Base-by-base conservation (phyloP, 2,329 filamentous ascomycete species). In the Parascedosporium putredinis region DNA sequence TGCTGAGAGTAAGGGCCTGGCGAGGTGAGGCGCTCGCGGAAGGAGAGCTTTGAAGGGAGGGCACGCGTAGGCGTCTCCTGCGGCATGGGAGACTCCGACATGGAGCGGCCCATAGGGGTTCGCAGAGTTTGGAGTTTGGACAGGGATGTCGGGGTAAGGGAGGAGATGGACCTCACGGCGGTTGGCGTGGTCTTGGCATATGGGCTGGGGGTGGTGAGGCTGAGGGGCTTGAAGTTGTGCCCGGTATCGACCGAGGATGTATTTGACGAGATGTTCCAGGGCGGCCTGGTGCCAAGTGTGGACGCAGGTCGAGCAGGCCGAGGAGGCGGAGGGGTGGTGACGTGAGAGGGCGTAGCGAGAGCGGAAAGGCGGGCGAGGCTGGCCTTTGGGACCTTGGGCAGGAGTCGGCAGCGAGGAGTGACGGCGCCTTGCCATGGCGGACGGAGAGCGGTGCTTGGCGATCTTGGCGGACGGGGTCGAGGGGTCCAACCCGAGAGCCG, bases 261-360 rank as follows among this genome's bases (percentile, higher is more conserved):
- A 57, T 84, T 88, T 5, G 81, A 78, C 25, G 81, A 85, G 9
- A 59, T 60, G 59, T 83, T 91, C 87, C 87, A 93, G 51, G 81
- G 76, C 3, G 87, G 87, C 47, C 84, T 79, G 51, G 76, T 71
- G 51, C 75, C 62, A 29, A 72, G 56, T 9, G 70, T 70, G 2
- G 72, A 67, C 34, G 68, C 60, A 50, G 75, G 68, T 47, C 74
- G 69, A 50, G 73, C 62, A 45, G 68, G 58, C 50, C 58, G 63
- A 45, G 58, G 65, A 55, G 64, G 68, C 57, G 51, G 62, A 57
- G 54, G 71, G 3, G 67, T 74, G 4, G 67, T 74, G 4, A 76
- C 74, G 0, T 78, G 79, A 9, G 72, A 69, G 7, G 78, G 73
- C 20, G 69, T 63, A 18, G 69, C 64, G 27, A 74, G 62, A 5